Conservation (phyloP, 2,329 filamentous ascomycete species). For the Cladosporium sp. region DNA sequence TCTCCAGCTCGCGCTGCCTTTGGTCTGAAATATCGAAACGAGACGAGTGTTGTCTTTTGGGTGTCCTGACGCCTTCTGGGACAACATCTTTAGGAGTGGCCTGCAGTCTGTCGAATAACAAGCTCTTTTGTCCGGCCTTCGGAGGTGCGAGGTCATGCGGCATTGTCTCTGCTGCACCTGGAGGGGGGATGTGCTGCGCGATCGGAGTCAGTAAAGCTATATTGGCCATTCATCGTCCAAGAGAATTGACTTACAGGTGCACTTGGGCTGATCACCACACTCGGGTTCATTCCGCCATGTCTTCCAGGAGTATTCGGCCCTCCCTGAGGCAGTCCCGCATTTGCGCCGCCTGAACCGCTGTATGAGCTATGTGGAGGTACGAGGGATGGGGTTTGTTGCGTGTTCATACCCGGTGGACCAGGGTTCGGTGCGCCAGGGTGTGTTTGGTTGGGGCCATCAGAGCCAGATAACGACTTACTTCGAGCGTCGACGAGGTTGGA, state of each 20-base stretch:
- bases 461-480: slow-evolving; percentile 71
- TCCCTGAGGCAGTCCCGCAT: slow-evolving; percentile 19
- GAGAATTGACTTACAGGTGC: slow-evolving; percentile 68
- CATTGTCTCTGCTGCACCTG: slow-evolving; percentile 95
- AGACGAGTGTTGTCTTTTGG: slow-evolving; percentile 95
- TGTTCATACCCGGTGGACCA: slow-evolving; percentile 23
- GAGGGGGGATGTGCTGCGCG: slow-evolving; percentile 80
- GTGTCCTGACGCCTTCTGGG: slow-evolving; percentile 90
- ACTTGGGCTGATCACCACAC: slow-evolving; percentile 92
- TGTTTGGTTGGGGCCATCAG: slow-evolving; percentile 39
- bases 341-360: slow-evolving; percentile 28
- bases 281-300: slow-evolving; percentile 54
- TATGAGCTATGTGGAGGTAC: slow-evolving; percentile 17
- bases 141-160: slow-evolving; percentile 93
- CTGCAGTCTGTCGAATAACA: slow-evolving; percentile 85
- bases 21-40: slow-evolving; percentile 97
- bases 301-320: slow-evolving; percentile 31
- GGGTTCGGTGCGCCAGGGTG: slow-evolving; percentile 47
- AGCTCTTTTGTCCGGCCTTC: slow-evolving; percentile 84
- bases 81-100: slow-evolving; percentile 89
- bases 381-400: slow-evolving; percentile 14
- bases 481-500: slow-evolving; percentile 82
- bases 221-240: slow-evolving; percentile 14
- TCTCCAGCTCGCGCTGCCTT: slow-evolving; percentile 83
- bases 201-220: not conserved